A percentile compares a stretch with the other conserved stretches of the same genome.
These are phyloP conservation scores for Skeletonema potamos DNA, from an alignment of 108 stramenopile species.

Conservation along the genomic window DNA sequence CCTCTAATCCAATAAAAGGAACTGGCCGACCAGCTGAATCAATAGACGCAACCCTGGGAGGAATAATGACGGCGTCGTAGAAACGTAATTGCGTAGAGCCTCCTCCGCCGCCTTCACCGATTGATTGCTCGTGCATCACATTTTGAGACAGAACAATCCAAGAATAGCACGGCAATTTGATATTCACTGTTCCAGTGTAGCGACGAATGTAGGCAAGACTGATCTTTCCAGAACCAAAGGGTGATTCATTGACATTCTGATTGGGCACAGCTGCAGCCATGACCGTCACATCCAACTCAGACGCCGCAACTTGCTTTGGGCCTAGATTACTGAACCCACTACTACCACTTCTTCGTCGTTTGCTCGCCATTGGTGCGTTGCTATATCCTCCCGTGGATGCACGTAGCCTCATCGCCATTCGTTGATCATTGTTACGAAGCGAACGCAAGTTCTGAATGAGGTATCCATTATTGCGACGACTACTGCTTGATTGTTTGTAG, in stretches of 20 bases:
- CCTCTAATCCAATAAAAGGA: neutral
- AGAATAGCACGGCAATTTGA: slow-evolving; percentile 17
- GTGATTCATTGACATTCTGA: neutral
- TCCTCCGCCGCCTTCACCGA: neutral
- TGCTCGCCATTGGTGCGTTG: neutral
- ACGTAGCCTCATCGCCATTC: slow-evolving; percentile 27
- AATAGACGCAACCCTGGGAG: neutral
- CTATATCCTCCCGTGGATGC: neutral
- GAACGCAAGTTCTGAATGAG: slow-evolving; percentile 27
- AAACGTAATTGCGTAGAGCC: slow-evolving; percentile 20
- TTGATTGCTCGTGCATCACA: slow-evolving; percentile 18
- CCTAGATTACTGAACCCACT: neutral
- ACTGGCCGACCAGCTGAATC: neutral
- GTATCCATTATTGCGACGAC: neutral
- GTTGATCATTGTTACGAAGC: slow-evolving; percentile 22
- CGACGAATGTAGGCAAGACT: slow-evolving; percentile 27
- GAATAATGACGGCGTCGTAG: slow-evolving; percentile 35
- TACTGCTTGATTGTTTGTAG: neutral
- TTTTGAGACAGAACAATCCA: slow-evolving; percentile 32
- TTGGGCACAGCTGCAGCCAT: neutral
- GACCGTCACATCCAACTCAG: slow-evolving; percentile 39
- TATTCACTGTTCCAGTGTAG: neutral
- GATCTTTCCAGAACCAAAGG: slow-evolving; percentile 16
- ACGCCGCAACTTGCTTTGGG: slow-evolving; percentile 9
- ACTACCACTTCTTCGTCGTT: slow-evolving; percentile 3